phyloP scores from a whole-genome alignment of 2,329 filamentous ascomycete genomes.

The Paecilomyces fulvus region DNA sequence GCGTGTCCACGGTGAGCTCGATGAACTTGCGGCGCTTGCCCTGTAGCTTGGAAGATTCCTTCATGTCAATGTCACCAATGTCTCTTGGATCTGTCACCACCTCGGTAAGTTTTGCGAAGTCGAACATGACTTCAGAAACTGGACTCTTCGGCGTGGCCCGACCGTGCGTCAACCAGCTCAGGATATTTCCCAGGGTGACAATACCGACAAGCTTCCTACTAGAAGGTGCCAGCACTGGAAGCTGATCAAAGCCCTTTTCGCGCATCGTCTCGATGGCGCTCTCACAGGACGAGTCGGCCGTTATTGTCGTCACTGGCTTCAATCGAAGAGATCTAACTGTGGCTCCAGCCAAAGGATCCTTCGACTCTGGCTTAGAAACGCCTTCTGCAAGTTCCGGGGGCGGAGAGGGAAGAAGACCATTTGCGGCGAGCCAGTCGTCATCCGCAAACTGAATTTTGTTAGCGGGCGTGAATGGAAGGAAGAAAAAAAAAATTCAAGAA shows the following conservation, averaged over 20 bases:
- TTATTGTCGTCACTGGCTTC: constrained; percentile 86
- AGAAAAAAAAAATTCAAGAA: not conserved
- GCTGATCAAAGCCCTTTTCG: constrained; percentile 95
- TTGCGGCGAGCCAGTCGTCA: constrained; percentile 97
- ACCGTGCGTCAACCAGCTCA: constrained; percentile 79
- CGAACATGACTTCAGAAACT: constrained; percentile 90
- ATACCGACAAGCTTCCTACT: constrained; percentile 75
- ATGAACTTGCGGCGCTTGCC: constrained; percentile 64
- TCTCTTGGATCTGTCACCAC: constrained; percentile 80
- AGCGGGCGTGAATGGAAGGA: constrained; percentile 4
- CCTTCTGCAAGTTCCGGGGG: constrained; percentile 35
- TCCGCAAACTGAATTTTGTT: constrained; percentile 63
- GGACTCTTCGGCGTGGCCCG: constrained; percentile 65
- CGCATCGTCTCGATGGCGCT: constrained; percentile 97
- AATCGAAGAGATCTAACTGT: constrained; percentile 77
- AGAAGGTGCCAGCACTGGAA: constrained; percentile 70
- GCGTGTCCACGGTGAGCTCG: constrained; percentile 87
- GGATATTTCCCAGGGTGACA: constrained; percentile 87
- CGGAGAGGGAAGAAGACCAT: constrained; percentile 69
- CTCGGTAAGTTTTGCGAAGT: constrained; percentile 80
- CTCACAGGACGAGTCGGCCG: constrained; percentile 61
- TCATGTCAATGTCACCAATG: constrained; percentile 34
- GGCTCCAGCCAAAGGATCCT: constrained; percentile 66
- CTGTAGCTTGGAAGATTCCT: constrained; percentile 26
- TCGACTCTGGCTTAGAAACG: constrained; percentile 24